Evolutionary conservation across 176 grass and related monocot genomes (phyloP).

Genomic region (Neostapfia colusana): DNA sequence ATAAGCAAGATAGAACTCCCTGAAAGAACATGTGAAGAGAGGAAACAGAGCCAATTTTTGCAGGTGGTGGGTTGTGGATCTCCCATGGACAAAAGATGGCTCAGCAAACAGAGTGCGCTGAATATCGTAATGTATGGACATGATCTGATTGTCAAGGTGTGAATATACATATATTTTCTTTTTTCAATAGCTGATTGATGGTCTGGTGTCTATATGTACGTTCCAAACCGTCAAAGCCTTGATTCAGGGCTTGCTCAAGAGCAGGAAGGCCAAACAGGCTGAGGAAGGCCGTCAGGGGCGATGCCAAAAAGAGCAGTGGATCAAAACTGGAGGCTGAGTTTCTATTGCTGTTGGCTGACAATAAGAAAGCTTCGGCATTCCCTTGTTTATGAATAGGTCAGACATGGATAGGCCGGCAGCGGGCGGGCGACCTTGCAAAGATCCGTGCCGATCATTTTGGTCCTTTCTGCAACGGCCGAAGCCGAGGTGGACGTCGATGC

Average conservation of each 20-base stretch:
- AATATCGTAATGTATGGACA: neutral
- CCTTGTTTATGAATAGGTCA: neutral
- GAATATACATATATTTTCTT: neutral
- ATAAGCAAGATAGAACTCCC: neutral
- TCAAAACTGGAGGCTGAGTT: conserved; percentile 64
- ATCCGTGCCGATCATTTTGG: no score
- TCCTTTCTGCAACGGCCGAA: no score
- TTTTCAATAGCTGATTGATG: neutral
- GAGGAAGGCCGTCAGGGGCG: conserved; percentile 55
- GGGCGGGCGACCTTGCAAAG: no score
- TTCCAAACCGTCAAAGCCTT: conserved; percentile 59
- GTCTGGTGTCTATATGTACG: neutral
- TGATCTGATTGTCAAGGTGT: conserved; percentile 9
- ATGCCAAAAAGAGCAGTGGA: conserved; percentile 60
- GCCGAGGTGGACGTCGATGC: no score
- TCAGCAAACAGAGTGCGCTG: neutral
- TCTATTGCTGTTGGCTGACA: conserved; percentile 21
- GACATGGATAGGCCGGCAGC: no score
- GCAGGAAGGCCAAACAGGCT: conserved; percentile 53
- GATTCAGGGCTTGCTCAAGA: conserved; percentile 58
- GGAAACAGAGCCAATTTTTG: neutral
- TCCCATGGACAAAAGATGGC: conserved; percentile 8
- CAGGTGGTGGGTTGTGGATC: neutral
- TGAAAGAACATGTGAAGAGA: neutral
- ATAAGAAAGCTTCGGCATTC: neutral